phyloP scores from a whole-genome alignment of 202 grass and related monocot species.

The Saccharum hybrid region DNA sequence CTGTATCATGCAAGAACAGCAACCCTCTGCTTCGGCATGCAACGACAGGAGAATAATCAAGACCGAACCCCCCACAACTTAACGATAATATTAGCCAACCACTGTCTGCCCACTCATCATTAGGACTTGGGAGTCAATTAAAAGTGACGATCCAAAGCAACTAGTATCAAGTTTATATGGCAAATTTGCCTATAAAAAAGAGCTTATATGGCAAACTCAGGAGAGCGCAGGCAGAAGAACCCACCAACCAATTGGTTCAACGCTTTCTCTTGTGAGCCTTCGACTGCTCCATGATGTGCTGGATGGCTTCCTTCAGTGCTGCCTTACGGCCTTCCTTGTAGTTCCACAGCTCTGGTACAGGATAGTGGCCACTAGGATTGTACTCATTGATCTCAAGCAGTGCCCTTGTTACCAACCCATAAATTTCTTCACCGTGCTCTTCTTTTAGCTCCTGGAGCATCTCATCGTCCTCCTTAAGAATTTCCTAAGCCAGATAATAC shows the following conservation, averaged over 20 bases:
- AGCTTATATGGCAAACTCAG: not conserved
- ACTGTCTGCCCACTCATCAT: not conserved
- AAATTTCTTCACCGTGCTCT: slow-evolving; percentile 21
- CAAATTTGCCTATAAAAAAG: too few species aligned
- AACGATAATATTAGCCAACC: not conserved
- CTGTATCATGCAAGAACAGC: not conserved
- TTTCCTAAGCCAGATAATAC: slow-evolving; percentile 27
- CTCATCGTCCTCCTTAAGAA: slow-evolving; percentile 38
- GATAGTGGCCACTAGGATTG: too few species aligned
- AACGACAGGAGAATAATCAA: not conserved
- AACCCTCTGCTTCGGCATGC: not conserved
- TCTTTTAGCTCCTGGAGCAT: slow-evolving; percentile 41
- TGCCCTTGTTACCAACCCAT: too few species aligned
- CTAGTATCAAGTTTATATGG: too few species aligned
- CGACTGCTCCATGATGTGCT: too few species aligned
- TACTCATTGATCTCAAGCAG: too few species aligned
- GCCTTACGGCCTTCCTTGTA: too few species aligned
- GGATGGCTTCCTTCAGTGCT: too few species aligned
- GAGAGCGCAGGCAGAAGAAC: not conserved
- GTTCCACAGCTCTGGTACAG: too few species aligned
- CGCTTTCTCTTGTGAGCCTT: not conserved
- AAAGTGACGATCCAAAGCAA: not conserved
- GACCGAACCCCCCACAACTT: not conserved
- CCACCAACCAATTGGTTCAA: too few species aligned
- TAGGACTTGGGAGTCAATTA: too few species aligned